phyloP scores from a whole-genome alignment of 2,329 filamentous ascomycete species.

The Ilyonectria robusta region DNA sequence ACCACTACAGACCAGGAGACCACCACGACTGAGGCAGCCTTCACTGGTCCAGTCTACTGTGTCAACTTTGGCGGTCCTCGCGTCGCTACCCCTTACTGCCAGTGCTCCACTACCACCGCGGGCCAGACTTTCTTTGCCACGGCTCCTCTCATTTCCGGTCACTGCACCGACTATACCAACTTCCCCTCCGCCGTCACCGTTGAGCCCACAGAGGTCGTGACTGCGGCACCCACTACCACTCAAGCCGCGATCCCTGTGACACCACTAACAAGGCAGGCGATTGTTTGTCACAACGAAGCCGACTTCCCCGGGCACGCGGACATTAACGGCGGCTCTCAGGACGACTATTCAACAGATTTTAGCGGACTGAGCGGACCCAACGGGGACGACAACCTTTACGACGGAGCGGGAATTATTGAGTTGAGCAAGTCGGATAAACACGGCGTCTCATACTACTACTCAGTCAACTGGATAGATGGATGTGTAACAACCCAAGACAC shows the following conservation, averaged over 20 bases:
- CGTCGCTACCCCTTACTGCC: slow-evolving; percentile 33
- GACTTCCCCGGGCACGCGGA: slow-evolving; percentile 40
- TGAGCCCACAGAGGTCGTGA: slow-evolving; percentile 8
- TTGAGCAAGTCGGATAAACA: slow-evolving; percentile 24
- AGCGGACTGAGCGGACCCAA: slow-evolving; percentile 10
- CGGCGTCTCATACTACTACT: slow-evolving; percentile 39
- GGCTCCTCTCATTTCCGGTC: slow-evolving; percentile 26
- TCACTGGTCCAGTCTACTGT: slow-evolving; percentile 24
- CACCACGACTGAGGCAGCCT: slow-evolving; percentile 22
- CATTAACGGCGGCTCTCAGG: slow-evolving; percentile 25
- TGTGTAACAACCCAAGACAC: slow-evolving; percentile 35
- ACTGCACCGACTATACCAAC: slow-evolving; percentile 30
- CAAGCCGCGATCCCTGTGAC: not conserved
- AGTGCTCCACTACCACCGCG: slow-evolving; percentile 30
- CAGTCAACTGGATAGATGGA: slow-evolving; percentile 34
- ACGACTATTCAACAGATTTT: slow-evolving; percentile 19
- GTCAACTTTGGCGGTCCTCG: slow-evolving; percentile 33
- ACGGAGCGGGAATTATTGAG: slow-evolving; percentile 8
- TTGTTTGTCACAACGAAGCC: slow-evolving; percentile 32
- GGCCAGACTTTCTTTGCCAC: slow-evolving; percentile 31
- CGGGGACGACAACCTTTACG: slow-evolving; percentile 3
- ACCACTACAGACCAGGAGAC: slow-evolving; percentile 8
- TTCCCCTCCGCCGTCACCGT: slow-evolving; percentile 32
- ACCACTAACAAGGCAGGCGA: slow-evolving; percentile 22
- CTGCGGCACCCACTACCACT: slow-evolving; percentile 12